Base-by-base conservation (phyloP, 208 protist genomes). In the Leishmania martiniquensis region DNA sequence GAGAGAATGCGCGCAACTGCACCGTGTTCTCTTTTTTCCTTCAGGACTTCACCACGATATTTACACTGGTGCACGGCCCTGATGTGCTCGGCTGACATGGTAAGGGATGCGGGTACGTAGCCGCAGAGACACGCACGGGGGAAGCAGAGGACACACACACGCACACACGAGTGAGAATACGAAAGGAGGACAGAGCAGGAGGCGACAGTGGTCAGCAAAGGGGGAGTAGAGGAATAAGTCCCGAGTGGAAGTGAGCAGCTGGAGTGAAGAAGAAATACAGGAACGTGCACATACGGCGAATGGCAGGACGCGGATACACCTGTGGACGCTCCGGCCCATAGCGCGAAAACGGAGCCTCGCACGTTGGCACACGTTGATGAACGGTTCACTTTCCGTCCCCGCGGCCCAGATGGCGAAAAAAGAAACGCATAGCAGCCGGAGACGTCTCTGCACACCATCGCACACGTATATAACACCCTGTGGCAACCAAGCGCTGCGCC, bases 11-110 rank as follows among this genome's bases (percentile, higher is more conserved):
- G 20, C 68, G 4, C 68, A 10, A 59, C 45, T 22, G 49, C 25
- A 32, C 22, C 25, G 4, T n/a, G 10, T 22, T 37, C 22, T 47
- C 37, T 1, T 69, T 1, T 51, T 51, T 34, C 44, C 9, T 62
- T 45, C 15, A 29, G n/a, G 1, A 51, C 65, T 22, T 51, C 22
- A 4, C 12, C 42, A 69, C 6, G 65, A 49, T 47, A 7, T 47
- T 17, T 42, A 47, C 68, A 34, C 68, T 32, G 68, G 15, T 72
- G 68, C 47, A 71, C 68, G 22, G 39, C 29, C n/a, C 32, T 72
- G 32, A 69, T 69, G 20, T 29, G 65, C 65, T 47, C n/a, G 9
- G 42, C 4, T 47, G 7, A 10, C 5, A 45, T 45, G 37, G 37
- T 45, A 68, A 22, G 20, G 22, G 37, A 68, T 45, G 34, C 62